Base-by-base conservation (phyloP, 1,139 yeast species). In the Candida neerlandica region DNA sequence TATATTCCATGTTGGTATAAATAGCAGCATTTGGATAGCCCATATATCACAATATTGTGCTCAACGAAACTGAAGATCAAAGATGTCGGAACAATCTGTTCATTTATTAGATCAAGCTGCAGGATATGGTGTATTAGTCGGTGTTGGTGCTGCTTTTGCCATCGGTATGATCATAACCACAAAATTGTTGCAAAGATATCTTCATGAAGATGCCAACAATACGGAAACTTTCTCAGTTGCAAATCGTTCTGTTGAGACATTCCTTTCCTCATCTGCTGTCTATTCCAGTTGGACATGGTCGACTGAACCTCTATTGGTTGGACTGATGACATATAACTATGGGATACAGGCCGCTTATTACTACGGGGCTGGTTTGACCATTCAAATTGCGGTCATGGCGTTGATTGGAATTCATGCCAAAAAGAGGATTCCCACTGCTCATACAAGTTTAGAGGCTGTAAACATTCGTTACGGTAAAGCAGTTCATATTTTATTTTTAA, bases 161-260 rank as follows among this genome's bases (percentile, higher is more conserved):
- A n/a, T n/a, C n/a, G n/a, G n/a, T n/a, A n/a, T n/a, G n/a, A n/a
- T n/a, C n/a, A n/a, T n/a, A n/a, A n/a, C n/a, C n/a, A n/a, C n/a
- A n/a, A 60, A 60, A 43, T 53, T 65, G 14, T 52, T 66, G 49
- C 49, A 55, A 27, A 62, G 54, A 49, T 67, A 67, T 47, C 56
- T 66, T 16, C 57, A 64, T 45, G 71, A 67, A 54, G 56, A 66
- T 52, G 54, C 66, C n/a, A 58, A 64, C 19, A 64, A 65, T 12
- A 67, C 71, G 1, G 72, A 67, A 52, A 64, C 63, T 41, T 67
- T 67, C 43, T 58, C 64, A 54, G 70, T 66, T 35, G 70, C 71
- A 11, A 63, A 65, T 43, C 54, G 72, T 52, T 51, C 57, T 5
- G 66, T 67, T 7, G 67, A 67, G 1, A 55, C 60, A 3, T 62